Percentiles rank a stretch among this genome's conserved stretches.
These are phyloP conservation scores for Adansonia madagascariensis DNA, from an alignment of 441 rosid genomes.

Conservation along the genomic window DNA sequence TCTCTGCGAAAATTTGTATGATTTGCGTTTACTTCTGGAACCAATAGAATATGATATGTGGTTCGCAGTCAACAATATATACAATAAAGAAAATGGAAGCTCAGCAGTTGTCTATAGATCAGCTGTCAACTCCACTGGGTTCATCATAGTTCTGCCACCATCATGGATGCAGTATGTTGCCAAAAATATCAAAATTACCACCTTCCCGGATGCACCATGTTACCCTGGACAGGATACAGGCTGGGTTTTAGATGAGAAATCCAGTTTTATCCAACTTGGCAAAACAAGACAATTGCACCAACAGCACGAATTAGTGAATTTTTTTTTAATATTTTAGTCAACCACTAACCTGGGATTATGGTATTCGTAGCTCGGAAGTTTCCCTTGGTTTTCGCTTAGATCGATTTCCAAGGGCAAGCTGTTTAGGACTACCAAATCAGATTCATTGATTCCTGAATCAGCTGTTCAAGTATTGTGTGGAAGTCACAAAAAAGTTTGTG, in stretches of 20 bases:
- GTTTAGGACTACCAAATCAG: conserved; percentile 7
- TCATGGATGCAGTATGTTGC: conserved; percentile 3
- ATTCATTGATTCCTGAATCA: conserved; percentile 13
- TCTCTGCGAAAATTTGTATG: conserved; percentile 16
- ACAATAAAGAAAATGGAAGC: background rate
- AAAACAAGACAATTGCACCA: conserved; percentile 28
- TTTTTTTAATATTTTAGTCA: background rate
- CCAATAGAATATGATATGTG: background rate
- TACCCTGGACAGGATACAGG: conserved; percentile 36
- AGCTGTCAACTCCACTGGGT: conserved; percentile 25
- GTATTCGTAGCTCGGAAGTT: background rate
- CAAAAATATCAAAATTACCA: conserved; percentile 16
- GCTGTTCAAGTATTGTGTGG: background rate
- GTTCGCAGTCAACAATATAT: conserved; percentile 6
- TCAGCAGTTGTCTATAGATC: conserved; percentile 31
- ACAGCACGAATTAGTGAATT: background rate
- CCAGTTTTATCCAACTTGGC: conserved; percentile 29
- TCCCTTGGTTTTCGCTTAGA: conserved; percentile 5
- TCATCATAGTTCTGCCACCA: conserved; percentile 29
- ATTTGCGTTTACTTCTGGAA: conserved; percentile 18
- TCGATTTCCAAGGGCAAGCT: conserved; percentile 17
- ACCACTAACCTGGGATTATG: conserved; percentile 13
- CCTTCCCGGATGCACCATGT: conserved; percentile 26
- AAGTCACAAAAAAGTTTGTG: background rate
- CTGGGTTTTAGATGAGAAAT: conserved; percentile 28